phyloP scores from a whole-genome alignment of 2,329 filamentous ascomycete species.

The Lanzia echinophila region DNA sequence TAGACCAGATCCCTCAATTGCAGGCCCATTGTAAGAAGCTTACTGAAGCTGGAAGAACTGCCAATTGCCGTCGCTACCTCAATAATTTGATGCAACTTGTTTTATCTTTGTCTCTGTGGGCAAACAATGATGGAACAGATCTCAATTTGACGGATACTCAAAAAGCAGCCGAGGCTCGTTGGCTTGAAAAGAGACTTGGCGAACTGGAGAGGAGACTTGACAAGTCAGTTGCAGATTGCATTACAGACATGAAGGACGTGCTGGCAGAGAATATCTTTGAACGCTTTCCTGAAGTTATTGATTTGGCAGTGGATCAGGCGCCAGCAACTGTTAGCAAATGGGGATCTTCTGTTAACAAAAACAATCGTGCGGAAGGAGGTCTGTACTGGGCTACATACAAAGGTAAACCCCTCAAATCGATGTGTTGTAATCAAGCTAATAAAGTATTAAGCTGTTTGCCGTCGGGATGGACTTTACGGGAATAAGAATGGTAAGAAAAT shows the following conservation, averaged over 20 bases:
- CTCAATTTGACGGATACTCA: slow-evolving; percentile 36
- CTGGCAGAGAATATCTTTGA: slow-evolving; percentile 41
- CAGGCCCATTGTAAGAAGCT: slow-evolving; percentile 48
- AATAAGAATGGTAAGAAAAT: slow-evolving; percentile 28
- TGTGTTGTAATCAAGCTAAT: background rate
- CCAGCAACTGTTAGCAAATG: slow-evolving; percentile 33
- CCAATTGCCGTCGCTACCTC: slow-evolving; percentile 43
- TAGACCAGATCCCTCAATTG: slow-evolving; percentile 16
- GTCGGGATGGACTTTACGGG: slow-evolving; percentile 43
- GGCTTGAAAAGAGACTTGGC: slow-evolving; percentile 34
- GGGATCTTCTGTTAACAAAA: slow-evolving; percentile 32
- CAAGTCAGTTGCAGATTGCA: slow-evolving; percentile 33
- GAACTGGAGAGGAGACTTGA: slow-evolving; percentile 38
- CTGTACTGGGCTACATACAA: slow-evolving; percentile 48
- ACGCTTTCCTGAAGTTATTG: slow-evolving; percentile 35
- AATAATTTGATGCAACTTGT: slow-evolving; percentile 44
- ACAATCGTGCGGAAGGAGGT: slow-evolving; percentile 37
- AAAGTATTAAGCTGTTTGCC: slow-evolving; percentile 37
- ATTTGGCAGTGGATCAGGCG: slow-evolving; percentile 34
- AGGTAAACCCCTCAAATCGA: slow-evolving; percentile 4
- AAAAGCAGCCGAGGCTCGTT: slow-evolving; percentile 32
- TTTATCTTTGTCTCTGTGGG: slow-evolving; percentile 47
- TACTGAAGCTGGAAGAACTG: slow-evolving; percentile 43
- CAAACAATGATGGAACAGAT: slow-evolving; percentile 36
- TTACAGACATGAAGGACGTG: slow-evolving; percentile 35